Evolutionary conservation across 768 basidiomycete species (phyloP), one percentile per base, ranked within the genome.

Genomic region (Saitozyma sp.): DNA sequence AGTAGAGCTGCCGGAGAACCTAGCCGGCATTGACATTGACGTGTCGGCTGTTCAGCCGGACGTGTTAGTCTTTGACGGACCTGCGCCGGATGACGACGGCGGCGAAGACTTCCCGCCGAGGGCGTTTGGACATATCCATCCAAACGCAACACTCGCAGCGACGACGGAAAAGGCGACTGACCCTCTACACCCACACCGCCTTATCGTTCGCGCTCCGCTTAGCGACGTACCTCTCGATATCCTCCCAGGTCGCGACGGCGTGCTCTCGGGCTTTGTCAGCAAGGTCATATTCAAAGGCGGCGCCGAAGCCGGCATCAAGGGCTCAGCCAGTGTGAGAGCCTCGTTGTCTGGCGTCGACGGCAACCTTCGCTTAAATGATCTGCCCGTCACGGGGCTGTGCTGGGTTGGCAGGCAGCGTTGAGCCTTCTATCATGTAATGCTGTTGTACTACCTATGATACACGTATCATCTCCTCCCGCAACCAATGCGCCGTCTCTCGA

Each of bases 401-500:
- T 71, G 64, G 65, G 74, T 76, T 0, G 78, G 73, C 7, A 71
- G 68, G 60, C 71, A 73, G 19, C 11, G 48, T 58, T 45, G 48
- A 49, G 11, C n/a, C 11, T 48, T 48, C 9, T 50, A 14, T 13
- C 46, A 58, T 57, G 38, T 50, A 48, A 16, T 29, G 57, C 16
- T 48, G 51, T 17, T 48, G 41, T 46, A 50, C 48, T 59, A 59
- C n/a, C 19, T 20, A 52, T 38, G 19, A 0, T 50, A 61, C 43
- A 3, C 51, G 86, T 85, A 43, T 85, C 59, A 91, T 83, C 76
- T 88, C 82, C 50, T 81, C 80, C 71, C 83, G 82, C 19, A 87
- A 85, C 91, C 91, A 94, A 6, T 61, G 65, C 0, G 85, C 84
- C 1, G 90, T 92, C 48, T 84, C 85, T 49, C 80, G 77, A 2